Conservation (phyloP, 495 filamentous ascomycete genomes). For the Pyrenula massariospora region DNA sequence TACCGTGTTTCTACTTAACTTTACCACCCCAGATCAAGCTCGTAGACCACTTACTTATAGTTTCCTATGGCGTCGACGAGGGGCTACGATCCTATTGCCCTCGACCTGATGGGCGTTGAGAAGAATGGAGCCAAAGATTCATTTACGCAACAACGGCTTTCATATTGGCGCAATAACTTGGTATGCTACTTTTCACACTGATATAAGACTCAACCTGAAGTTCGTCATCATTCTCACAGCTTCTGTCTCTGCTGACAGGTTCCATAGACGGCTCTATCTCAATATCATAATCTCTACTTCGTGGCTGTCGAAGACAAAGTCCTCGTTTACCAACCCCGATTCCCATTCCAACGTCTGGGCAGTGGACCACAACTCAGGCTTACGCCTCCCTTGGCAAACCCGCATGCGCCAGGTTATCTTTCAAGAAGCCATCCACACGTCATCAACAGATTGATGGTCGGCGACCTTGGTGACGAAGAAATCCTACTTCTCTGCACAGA, state of each 20-base stretch:
- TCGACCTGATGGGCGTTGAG: neutral
- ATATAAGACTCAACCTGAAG: slow-evolving; percentile 1
- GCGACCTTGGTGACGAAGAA: slow-evolving; percentile 71
- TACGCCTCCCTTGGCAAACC: slow-evolving; percentile 40
- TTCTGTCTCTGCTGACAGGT: neutral
- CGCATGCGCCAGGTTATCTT: slow-evolving; percentile 39
- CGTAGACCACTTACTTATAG: too few species aligned
- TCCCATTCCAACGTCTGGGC: slow-evolving; percentile 52
- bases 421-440: slow-evolving; percentile 48
- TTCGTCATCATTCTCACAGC: slow-evolving; percentile 1
- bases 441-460: slow-evolving; percentile 69
- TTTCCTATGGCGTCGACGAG: neutral
- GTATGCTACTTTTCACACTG: slow-evolving; percentile 25
- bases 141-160: slow-evolving; percentile 7
- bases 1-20: too few species aligned
- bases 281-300: slow-evolving; percentile 59
- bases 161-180: slow-evolving; percentile 39
- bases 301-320: slow-evolving; percentile 61
- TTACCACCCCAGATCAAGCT: too few species aligned
- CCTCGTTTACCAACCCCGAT: slow-evolving; percentile 60
- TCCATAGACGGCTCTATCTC: slow-evolving; percentile 40
- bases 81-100: neutral
- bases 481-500: slow-evolving; percentile 67
- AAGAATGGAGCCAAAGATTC: slow-evolving; percentile 12
- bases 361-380: slow-evolving; percentile 52